Evolutionary conservation across 1,139 yeast species (phyloP).

Genomic region (Pneumocystis carinii): DNA sequence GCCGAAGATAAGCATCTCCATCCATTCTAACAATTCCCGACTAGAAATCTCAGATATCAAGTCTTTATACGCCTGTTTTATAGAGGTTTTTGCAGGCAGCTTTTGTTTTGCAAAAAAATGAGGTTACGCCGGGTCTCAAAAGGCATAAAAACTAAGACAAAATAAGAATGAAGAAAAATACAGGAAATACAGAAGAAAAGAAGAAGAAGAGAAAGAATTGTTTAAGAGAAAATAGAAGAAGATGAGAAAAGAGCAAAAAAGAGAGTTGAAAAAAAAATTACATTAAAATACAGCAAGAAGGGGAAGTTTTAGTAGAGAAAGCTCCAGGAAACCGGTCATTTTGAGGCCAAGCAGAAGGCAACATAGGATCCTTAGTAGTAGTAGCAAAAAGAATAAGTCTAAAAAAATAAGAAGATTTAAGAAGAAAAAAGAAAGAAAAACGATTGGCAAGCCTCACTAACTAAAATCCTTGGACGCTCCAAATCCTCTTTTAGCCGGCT

Average conservation of each 20-base stretch:
- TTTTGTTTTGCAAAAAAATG: too few relatives aligned
- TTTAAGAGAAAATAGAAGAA: too few relatives aligned
- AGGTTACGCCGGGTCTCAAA: too few relatives aligned
- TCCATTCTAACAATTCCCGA: conserved; percentile 4
- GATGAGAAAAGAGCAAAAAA: too few relatives aligned
- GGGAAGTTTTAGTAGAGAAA: conserved; percentile 9
- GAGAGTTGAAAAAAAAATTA: neutral
- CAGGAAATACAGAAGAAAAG: too few relatives aligned
- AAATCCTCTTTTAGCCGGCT: conserved; percentile 14
- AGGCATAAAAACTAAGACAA: too few relatives aligned
- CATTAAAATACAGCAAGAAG: conserved; percentile 9
- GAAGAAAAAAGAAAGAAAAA: conserved; percentile 1
- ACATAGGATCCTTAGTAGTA: conserved; percentile 15
- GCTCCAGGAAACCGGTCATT: conserved; percentile 15
- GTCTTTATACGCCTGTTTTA: neutral
- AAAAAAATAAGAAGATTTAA: neutral
- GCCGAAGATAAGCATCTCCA: conserved; percentile 29
- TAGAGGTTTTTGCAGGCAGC: neutral
- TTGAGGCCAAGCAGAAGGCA: conserved; percentile 16
- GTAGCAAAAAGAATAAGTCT: conserved; percentile 14
- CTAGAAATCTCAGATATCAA: neutral
- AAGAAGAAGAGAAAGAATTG: too few relatives aligned
- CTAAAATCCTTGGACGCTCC: conserved; percentile 15
- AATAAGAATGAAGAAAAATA: too few relatives aligned
- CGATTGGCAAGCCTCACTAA: conserved; percentile 16